A percentile compares a stretch with the other conserved stretches of the same genome.
These are phyloP conservation scores for Pseudocercospora eumusae DNA, from an alignment of 2,329 filamentous ascomycete genomes.

Conservation along the genomic window DNA sequence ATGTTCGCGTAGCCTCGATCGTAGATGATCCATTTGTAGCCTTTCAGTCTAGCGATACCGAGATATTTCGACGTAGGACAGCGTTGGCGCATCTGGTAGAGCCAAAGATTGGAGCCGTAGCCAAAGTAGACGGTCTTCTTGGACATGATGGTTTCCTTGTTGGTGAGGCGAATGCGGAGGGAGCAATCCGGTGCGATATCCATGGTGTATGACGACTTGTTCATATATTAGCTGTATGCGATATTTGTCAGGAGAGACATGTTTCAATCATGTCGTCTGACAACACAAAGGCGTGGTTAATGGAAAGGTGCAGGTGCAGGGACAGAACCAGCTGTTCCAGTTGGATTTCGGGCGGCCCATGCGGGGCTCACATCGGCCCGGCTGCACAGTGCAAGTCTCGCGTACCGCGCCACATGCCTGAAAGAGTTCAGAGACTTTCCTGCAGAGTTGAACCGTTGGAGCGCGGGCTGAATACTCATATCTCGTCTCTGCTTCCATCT, in stretches of 20 bases:
- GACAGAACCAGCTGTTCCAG: too few species aligned
- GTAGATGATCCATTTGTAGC: slow-evolving; percentile 68
- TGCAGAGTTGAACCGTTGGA: background rate
- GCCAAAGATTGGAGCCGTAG: slow-evolving; percentile 70
- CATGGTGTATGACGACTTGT: background rate
- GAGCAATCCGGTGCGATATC: background rate
- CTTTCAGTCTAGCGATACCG: slow-evolving; percentile 58
- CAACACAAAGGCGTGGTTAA: background rate
- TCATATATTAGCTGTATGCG: background rate
- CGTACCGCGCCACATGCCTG: background rate
- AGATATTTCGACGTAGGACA: slow-evolving; percentile 59
- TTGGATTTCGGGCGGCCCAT: background rate
- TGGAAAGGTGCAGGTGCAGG: background rate
- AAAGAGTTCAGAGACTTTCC: too few species aligned
- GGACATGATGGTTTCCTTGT: background rate
- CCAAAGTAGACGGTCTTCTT: slow-evolving; percentile 55
- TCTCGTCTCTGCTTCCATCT: background rate
- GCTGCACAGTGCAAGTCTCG: too few species aligned
- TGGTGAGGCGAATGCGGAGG: slow-evolving; percentile 2
- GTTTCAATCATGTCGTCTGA: background rate
- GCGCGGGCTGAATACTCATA: background rate
- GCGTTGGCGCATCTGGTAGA: slow-evolving; percentile 63
- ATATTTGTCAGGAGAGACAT: background rate
- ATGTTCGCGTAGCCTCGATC: slow-evolving; percentile 68
- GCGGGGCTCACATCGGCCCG: background rate